A percentile compares a stretch with the other conserved stretches of the same genome.
Conservation (phyloP, 1,284 basidiomycete species). For the Bondarzewia mesenterica region DNA sequence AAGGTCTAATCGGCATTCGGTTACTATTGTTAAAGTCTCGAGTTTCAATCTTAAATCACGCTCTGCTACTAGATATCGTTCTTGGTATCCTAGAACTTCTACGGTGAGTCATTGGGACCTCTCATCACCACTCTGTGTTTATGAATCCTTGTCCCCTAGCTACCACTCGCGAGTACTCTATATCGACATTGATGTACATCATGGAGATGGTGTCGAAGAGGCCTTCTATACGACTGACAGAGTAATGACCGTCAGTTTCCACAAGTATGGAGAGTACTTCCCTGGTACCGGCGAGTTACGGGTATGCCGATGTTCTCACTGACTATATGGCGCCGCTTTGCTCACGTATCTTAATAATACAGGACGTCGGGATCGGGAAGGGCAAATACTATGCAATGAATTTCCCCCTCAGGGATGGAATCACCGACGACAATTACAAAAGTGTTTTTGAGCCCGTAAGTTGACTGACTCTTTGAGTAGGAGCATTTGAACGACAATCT, state of each 20-base stretch:
- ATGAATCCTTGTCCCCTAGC: slow-evolving; percentile 28
- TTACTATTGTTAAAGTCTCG: no score
- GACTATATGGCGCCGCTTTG: not conserved
- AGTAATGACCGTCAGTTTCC: slow-evolving; percentile 98
- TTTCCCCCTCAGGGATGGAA: slow-evolving; percentile 92
- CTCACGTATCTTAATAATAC: slow-evolving; percentile 2
- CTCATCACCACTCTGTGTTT: not conserved
- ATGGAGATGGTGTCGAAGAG: slow-evolving; percentile 98
- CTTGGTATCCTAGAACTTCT: slow-evolving; percentile 93
- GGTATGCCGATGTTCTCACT: slow-evolving; percentile 35
- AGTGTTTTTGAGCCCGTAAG: slow-evolving; percentile 89
- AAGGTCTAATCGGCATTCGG: slow-evolving; percentile 6
- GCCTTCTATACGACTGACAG: slow-evolving; percentile 99
- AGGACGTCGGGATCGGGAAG: slow-evolving; percentile 91
- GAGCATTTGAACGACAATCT: not conserved
- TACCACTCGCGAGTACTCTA: slow-evolving; percentile 96
- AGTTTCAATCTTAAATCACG: not conserved
- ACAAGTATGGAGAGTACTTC: slow-evolving; percentile 99
- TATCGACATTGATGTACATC: slow-evolving; percentile 98
- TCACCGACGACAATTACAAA: slow-evolving; percentile 94
- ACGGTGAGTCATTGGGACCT: slow-evolving; percentile 40
- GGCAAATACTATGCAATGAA: slow-evolving; percentile 93
- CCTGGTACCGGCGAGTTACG: slow-evolving; percentile 96
- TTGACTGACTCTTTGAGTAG: not conserved
- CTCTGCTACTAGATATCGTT: slow-evolving; percentile 97